Conservation (phyloP, 1,139 yeast genomes). For the Protomyces macrosporus region DNA sequence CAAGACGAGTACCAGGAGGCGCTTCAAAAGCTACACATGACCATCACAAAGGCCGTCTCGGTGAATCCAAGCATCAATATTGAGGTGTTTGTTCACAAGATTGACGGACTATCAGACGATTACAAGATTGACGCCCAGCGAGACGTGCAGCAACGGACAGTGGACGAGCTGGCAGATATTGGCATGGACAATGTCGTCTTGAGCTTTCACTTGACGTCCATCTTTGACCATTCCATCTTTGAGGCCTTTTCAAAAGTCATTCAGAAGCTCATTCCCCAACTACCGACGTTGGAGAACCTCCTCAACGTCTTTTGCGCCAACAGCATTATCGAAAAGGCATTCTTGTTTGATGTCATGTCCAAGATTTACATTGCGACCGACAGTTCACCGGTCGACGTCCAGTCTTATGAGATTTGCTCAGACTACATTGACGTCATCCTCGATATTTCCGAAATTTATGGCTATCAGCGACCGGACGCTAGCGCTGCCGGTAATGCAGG, state of each 20-base stretch:
- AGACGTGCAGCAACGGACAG: constrained; percentile 92
- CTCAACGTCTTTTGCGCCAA: constrained; percentile 76
- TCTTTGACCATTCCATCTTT: constrained; percentile 90
- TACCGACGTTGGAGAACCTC: constrained; percentile 82
- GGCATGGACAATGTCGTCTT: constrained; percentile 90
- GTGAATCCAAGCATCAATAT: constrained; percentile 81
- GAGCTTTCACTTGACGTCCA: constrained; percentile 83
- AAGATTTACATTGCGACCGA: constrained; percentile 95
- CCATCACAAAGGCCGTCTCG: constrained; percentile 80
- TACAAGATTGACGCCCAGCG: constrained; percentile 79
- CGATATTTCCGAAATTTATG: constrained; percentile 57
- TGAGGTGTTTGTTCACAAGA: constrained; percentile 89
- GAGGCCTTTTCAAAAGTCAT: constrained; percentile 93
- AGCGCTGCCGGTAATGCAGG: constrained; percentile 13
- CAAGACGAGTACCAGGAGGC: constrained; percentile 91
- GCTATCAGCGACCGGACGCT: constrained; percentile 30
- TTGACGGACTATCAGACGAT: constrained; percentile 91
- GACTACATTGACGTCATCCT: constrained; percentile 93
- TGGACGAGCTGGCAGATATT: constrained; percentile 82
- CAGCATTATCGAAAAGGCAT: constrained; percentile 86
- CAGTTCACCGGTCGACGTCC: constrained; percentile 90
- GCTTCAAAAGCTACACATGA: constrained; percentile 77
- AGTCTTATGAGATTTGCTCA: constrained; percentile 92
- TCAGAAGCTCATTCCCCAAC: constrained; percentile 81
- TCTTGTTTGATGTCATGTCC: constrained; percentile 85